Percentiles rank a stretch among this genome's conserved stretches.
phyloP scores from a whole-genome alignment of 1,284 basidiomycete genomes.

The Porogramme epimiltina region DNA sequence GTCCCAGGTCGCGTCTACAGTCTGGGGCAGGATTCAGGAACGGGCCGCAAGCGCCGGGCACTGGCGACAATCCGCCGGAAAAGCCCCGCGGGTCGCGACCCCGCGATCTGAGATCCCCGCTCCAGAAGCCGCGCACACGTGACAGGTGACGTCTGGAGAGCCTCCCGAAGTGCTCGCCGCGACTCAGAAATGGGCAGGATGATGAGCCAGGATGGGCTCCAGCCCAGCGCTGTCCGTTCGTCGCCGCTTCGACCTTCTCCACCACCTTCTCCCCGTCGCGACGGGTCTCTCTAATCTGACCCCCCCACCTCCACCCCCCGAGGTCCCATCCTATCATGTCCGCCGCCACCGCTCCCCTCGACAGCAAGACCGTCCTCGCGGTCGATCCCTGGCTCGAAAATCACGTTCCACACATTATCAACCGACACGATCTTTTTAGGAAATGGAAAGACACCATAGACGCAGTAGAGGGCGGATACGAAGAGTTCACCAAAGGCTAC shows the following conservation, averaged over 20 bases:
- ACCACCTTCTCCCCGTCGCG: conserved; percentile 11
- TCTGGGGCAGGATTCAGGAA: neutral
- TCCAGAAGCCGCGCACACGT: conserved; percentile 14
- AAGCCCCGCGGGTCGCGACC: conserved; percentile 5
- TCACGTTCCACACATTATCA: conserved; percentile 70
- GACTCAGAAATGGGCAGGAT: conserved; percentile 15
- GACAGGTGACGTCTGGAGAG: conserved; percentile 20
- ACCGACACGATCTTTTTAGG: conserved; percentile 72
- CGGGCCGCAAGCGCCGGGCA: neutral
- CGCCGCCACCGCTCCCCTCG: conserved; percentile 37
- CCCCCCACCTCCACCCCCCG: neutral
- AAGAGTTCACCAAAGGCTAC: conserved; percentile 88
- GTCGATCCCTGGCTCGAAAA: conserved; percentile 79
- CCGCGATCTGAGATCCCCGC: conserved; percentile 15
- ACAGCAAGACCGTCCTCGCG: conserved; percentile 56
- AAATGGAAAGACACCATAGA: conserved; percentile 78
- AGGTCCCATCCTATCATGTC: neutral
- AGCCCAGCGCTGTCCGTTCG: neutral
- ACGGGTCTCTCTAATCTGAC: conserved; percentile 2
- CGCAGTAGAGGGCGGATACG: conserved; percentile 84
- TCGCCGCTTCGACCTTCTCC: neutral
- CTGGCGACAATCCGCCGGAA: conserved; percentile 12
- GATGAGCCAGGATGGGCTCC: conserved; percentile 4
- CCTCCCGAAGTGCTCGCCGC: conserved; percentile 7
- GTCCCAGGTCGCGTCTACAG: too few relatives aligned